A percentile compares a stretch with the other conserved stretches of the same genome.
Conservation (phyloP, 106 monocot genomes). For the Gastrodia elata region DNA sequence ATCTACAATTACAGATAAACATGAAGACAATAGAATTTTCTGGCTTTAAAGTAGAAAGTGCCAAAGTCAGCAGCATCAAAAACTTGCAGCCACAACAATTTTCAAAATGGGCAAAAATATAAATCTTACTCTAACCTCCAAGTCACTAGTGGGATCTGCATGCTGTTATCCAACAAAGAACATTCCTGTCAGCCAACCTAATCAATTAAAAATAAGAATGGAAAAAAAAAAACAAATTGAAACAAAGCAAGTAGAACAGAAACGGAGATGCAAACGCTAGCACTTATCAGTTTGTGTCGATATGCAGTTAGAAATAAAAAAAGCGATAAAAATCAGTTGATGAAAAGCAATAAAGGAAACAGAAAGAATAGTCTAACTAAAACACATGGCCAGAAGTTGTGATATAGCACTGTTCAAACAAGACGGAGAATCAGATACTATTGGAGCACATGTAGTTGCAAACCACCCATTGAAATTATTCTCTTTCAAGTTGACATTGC, state of each 20-base stretch:
- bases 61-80: neutral
- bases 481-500: neutral
- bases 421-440: neutral
- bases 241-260: neutral
- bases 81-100: neutral
- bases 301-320: neutral
- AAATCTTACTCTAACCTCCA: conserved; percentile 47
- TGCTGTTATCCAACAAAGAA: conserved; percentile 68
- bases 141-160: conserved; percentile 39
- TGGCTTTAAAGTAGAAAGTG: too few species aligned
- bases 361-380: neutral
- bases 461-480: neutral
- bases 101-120: neutral
- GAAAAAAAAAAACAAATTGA: conserved; percentile 12
- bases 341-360: neutral
- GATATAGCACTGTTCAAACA: neutral
- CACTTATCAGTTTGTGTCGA: conserved; percentile 1
- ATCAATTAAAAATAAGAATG: conserved; percentile 33
- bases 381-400: neutral
- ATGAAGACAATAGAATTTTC: neutral
- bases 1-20: neutral
- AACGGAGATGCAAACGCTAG: neutral
- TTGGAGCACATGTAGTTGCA: too few species aligned
- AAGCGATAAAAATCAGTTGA: neutral
- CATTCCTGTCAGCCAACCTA: conserved; percentile 50